Base-by-base conservation (phyloP, 1,139 yeast genomes). In the Taphrina communis region DNA sequence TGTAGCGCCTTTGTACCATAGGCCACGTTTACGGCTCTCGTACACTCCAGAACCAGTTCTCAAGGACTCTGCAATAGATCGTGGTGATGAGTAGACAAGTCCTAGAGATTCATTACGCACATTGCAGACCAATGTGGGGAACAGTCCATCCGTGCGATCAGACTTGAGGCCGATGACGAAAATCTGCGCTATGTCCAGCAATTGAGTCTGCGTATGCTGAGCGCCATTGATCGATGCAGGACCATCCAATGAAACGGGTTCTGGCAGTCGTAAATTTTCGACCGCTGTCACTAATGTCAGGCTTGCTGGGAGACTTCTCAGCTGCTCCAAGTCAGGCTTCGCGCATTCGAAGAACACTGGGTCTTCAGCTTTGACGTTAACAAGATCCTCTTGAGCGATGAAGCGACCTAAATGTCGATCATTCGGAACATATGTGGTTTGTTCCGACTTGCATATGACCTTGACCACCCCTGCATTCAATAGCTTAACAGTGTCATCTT, bases 1-100 rank as follows among this genome's bases (percentile, higher is more conserved):
- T 5, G 97, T 90, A 70, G 89, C 89, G 50, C 99, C 99, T 78
- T 94, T 94, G 78, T 89, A 90, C 99, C 99, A 94, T 71, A 94
- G 83, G 35, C 95, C 91, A 71, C 88, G 88, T 73, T 88, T 87
- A 74, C 99, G 88, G 6, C 97, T 91, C 79, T 90, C 97, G 79
- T 94, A 94, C 8, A 94, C 97, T 66, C 99, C 99, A 14, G 90
- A 86, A 62, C 86, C 85, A 51, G 90, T 89, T 71, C 86, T 85
- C 73, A 94, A 84, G 4, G 98, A 94, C 74, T 90, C 95, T 65
- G 83, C 80, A 73, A 95, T 86, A 48, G 97, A 90, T 73, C 88
- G 93, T 55, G 80, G 80, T 0, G 97, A 91, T 0, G 98, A 93
- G 80, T 92, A 94, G 6, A 94, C 98, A 41, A 94, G 83, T 1